Percentiles rank a stretch among this genome's conserved stretches.
phyloP scores from a whole-genome alignment of 805 yeast species.

The Henningerozyma blattae region DNA sequence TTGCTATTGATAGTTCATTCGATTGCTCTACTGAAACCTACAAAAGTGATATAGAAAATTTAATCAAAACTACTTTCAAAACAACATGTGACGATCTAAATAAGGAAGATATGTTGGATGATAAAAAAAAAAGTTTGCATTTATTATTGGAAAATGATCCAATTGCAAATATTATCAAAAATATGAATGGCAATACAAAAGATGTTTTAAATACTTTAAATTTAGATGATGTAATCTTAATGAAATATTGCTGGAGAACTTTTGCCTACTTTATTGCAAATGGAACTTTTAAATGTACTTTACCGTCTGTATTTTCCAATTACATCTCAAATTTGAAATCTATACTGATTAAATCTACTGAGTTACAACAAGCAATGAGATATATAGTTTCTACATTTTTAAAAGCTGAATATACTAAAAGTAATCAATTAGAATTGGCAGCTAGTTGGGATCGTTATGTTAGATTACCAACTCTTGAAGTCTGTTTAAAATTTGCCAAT shows the following conservation, averaged over 20 bases:
- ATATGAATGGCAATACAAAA: background rate
- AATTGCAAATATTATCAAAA: too few relatives aligned
- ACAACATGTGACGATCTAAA: too few relatives aligned
- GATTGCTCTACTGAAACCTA: too few relatives aligned
- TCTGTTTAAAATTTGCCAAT: background rate
- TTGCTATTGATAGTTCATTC: too few relatives aligned
- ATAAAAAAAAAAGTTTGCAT: background rate
- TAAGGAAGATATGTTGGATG: background rate
- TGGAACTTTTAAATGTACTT: background rate
- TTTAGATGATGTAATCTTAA: background rate
- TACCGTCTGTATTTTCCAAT: too few relatives aligned
- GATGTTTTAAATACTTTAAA: background rate
- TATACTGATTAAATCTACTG: too few relatives aligned
- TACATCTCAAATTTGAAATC: background rate
- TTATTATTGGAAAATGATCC: background rate
- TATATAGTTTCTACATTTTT: slow-evolving; percentile 4
- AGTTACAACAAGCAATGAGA: slow-evolving; percentile 1
- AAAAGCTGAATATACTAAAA: slow-evolving; percentile 3
- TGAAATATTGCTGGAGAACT: background rate
- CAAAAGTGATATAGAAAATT: too few relatives aligned
- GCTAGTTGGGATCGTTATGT: slow-evolving; percentile 6
- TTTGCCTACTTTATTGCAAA: too few relatives aligned
- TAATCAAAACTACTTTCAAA: too few relatives aligned
- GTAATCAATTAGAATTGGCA: slow-evolving; percentile 1
- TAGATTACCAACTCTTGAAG: slow-evolving; percentile 2